Base-by-base conservation (phyloP, 495 filamentous ascomycete genomes). In the Neurospora sp. region DNA sequence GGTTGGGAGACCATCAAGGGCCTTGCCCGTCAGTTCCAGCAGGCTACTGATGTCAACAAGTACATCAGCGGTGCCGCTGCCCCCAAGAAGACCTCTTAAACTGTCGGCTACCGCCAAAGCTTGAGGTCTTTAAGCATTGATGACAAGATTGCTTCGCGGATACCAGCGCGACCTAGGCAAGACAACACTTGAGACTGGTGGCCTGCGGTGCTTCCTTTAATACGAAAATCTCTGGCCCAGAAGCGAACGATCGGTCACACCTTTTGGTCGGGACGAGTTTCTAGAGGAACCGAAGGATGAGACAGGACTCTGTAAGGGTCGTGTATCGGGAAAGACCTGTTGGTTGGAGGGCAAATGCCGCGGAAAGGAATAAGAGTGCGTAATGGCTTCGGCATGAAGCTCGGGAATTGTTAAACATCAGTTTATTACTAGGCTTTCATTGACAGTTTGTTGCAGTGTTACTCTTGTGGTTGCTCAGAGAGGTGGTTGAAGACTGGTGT, bases 1-100 rank as follows among this genome's bases (percentile, higher is more conserved):
- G 90, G 85, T 46, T 99, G 96, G 96, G 92, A 92, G 71, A 81
- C 83, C 44, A 85, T 93, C 80, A 98, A 98, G 91, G 85, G 85
- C 70, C 78, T 85, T 27, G 85, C 91, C 44, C 85, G 87, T 77
- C 89, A 93, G 82, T 94, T 88, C 74, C 89, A 93, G 76, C 92
- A 93, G 77, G 85, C 86, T 39, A 97, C 95, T 18, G 93, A 98
- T 77, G 76, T 93, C 74, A 85, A 85, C 80, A 89, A 88, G 80
- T 94, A 94, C 80, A 78, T 89, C 71, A 82, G 85, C 73, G 88
- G 87, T 22, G 80, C 85, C 61, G 82, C 82, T 39, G 83, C 86
- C n/a, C 83, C 84, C 70, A 86, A 86, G 81, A 86, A 86, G 82
- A 81, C 83, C 35, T 79, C 79, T 59, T 86, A 84, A 78, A 70